Percentiles rank a stretch among this genome's conserved stretches.
phyloP scores from a whole-genome alignment of 2,329 filamentous ascomycete genomes.

The Aspergillus sp. region DNA sequence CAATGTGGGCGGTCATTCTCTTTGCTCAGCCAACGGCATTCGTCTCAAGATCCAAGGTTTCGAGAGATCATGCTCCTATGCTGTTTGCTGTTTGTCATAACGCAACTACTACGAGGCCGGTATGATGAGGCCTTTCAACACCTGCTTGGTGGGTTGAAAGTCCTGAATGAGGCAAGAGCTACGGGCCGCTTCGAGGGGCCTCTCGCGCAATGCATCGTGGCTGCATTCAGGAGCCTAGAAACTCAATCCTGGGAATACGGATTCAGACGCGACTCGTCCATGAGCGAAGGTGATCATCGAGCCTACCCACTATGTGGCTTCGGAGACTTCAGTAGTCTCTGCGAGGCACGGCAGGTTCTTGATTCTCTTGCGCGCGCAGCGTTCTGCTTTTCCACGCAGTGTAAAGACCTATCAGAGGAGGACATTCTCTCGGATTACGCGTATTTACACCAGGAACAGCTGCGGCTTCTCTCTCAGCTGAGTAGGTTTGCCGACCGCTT shows the following conservation, averaged over 20 bases:
- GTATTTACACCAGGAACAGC: background rate
- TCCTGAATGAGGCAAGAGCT: background rate
- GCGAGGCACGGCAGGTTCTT: conserved; percentile 1
- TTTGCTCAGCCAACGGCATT: background rate
- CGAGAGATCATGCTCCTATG: conserved; percentile 7
- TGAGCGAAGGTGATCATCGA: background rate
- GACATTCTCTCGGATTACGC: background rate
- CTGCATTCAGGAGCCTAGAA: conserved; percentile 7
- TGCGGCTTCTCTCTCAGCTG: background rate
- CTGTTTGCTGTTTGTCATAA: conserved; percentile 12
- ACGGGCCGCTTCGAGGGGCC: background rate
- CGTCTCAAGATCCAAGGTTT: conserved; percentile 11
- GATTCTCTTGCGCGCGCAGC: background rate
- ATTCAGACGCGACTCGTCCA: background rate
- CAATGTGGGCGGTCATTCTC: conserved; percentile 2
- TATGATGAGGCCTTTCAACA: conserved; percentile 12
- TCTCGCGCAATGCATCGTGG: conserved; percentile 1
- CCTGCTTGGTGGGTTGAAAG: conserved; percentile 2
- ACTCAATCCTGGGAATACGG: conserved; percentile 5
- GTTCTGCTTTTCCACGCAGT: background rate
- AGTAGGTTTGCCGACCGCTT: background rate
- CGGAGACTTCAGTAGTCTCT: background rate
- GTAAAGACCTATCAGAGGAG: background rate
- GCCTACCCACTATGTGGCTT: too few relatives aligned
- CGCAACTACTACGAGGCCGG: conserved; percentile 2